Evolutionary conservation across 116 monocot species (phyloP), one percentile per base, ranked within the genome.

Genomic region (Posidonia oceanica): DNA sequence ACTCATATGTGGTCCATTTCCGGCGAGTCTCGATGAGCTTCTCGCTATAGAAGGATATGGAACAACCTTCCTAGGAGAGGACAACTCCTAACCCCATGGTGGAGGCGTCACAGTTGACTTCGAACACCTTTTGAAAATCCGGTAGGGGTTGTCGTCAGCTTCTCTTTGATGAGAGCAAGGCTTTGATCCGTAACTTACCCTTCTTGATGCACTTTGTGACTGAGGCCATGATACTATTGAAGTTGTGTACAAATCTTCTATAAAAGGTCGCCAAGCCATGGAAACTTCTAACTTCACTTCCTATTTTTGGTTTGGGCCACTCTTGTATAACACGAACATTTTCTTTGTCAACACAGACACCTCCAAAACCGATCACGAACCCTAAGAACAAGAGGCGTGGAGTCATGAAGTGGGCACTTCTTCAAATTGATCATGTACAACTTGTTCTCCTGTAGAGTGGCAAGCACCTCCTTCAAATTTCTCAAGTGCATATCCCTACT

Each of bases 231-330:
- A 74, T 57, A 5, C 39, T 74, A 14, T 64, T 65, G 16, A 74
- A 74, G 1, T 37, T 16, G 14, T 38, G 5, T 1, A 74, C 8
- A 66, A 74, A 74, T 1, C 39, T 15, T 0, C 18, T 54, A 14
- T 74, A 64, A 14, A 74, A 65, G 20, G 73, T 74, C 7, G 73
- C 64, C 3, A 74, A 16, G 4, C 65, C 36, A 61, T 71, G 61
- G 8, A 71, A 71, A 23, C 71, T 71, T 7, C 42, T 6, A 14
- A 61, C 48, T 16, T 40, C 65, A 18, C 12, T 16, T 0, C 65
- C 11, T 1, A 0, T 54, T 12, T 38, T 16, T 12, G 73, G 73
- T 11, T 7, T 6, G 0, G 54, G 65, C 66, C 56, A 74, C 14
- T 60, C 60, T 23, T n/a, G 0, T 5, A 60, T 5, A 3, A 21